Base-by-base conservation (phyloP, 345 rosid genomes). In the Citrus medica region DNA sequence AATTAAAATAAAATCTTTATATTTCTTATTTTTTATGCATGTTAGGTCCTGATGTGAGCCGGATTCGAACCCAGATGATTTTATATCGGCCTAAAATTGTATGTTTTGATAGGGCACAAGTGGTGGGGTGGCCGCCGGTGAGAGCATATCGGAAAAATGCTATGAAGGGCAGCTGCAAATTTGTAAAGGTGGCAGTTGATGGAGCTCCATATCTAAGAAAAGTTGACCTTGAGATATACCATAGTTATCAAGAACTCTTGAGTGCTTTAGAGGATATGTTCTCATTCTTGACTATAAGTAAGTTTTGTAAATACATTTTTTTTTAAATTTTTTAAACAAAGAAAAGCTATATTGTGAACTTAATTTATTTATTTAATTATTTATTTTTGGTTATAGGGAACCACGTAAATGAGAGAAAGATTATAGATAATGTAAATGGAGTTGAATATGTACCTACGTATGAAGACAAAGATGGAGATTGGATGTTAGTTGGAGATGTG, bases 401-500 rank as follows among this genome's bases (percentile, higher is more conserved):
- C 74, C 62, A 70, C 62, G 71, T 83, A 82, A 85, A 69, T 37
- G 87, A 83, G 83, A 83, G 78, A 61, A 82, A 81, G 74, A 67
- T 80, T 1, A 70, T 80, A 80, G 86, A 82, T 42, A 67, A 76
- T 42, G 77, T 74, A 33, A 84, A 80, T 73, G 85, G 89, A 33
- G 76, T 69, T 14, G 95, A 94, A 68, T 87, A 86, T 81, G 85
- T 89, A 64, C 89, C 94, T 14, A 91, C 90, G 42, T 94, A 88
- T 56, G 92, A 92, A 74, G 98, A 92, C 78, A 94, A 88, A 73
- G 98, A 94, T 63, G 93, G 95, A 30, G 98, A 94, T 35, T 92
- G 92, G 98, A 92, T 94, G 98, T 61, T 92, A 46, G 85, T 88
- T n/a, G 97, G 96, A 17, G 98, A 94, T 86, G 94, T 92, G 16